phyloP scores from a whole-genome alignment of 495 filamentous ascomycete genomes.

The Hypoxylon fuscum region DNA sequence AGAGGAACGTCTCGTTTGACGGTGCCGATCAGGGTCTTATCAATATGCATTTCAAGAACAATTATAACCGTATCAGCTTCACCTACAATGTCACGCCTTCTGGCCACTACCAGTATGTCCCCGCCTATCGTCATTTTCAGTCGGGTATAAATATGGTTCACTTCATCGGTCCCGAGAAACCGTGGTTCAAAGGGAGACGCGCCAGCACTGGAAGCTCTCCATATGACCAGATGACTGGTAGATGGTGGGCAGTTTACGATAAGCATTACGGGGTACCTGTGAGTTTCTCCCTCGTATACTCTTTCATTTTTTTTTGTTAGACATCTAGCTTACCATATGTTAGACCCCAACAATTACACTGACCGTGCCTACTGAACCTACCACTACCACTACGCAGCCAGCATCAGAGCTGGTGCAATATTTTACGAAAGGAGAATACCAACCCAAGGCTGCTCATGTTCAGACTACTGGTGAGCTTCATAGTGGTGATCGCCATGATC shows the following conservation, averaged over 20 bases:
- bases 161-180: slow-evolving; percentile 92
- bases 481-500: slow-evolving; percentile 16
- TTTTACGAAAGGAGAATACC: slow-evolving; percentile 62
- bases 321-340: slow-evolving; percentile 12
- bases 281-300: slow-evolving; percentile 40
- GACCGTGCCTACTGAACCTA: not conserved
- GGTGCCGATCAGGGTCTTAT: slow-evolving; percentile 96
- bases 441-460: slow-evolving; percentile 48
- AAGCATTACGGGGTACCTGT: slow-evolving; percentile 74
- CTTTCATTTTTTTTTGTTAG: not conserved
- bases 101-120: slow-evolving; percentile 93
- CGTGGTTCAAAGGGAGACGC: slow-evolving; percentile 79
- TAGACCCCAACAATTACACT: slow-evolving; percentile 15
- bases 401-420: slow-evolving; percentile 58
- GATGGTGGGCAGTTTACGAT: slow-evolving; percentile 95
- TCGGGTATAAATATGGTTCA: slow-evolving; percentile 87
- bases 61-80: slow-evolving; percentile 89
- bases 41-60: slow-evolving; percentile 89
- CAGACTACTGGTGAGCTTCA: slow-evolving; percentile 44
- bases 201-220: slow-evolving; percentile 64
- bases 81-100: slow-evolving; percentile 96
- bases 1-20: slow-evolving; percentile 91
- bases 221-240: slow-evolving; percentile 79
- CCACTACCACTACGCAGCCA: slow-evolving; percentile 13
- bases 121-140: slow-evolving; percentile 92